Percentiles rank a stretch among this genome's conserved stretches.
phyloP scores from a whole-genome alignment of 345 rosid genomes.

The Populus davidiana region DNA sequence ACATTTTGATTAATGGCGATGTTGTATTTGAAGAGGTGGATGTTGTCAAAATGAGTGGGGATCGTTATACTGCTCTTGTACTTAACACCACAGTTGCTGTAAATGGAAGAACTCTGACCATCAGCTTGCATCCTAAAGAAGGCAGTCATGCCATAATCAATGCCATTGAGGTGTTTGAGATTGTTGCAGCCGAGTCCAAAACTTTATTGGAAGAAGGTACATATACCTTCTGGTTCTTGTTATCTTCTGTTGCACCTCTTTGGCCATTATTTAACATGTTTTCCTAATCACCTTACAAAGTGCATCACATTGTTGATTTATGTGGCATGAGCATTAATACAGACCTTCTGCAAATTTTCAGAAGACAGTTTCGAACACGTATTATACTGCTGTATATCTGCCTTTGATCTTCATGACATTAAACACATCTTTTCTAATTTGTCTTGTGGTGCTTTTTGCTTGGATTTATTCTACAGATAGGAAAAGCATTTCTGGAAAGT shows the following conservation, averaged over 20 bases:
- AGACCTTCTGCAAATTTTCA: background rate
- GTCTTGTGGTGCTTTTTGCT: background rate
- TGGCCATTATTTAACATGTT: background rate
- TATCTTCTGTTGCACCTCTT: background rate
- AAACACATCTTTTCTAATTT: slow-evolving; percentile 1
- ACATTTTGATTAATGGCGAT: slow-evolving; percentile 72
- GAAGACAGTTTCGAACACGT: background rate
- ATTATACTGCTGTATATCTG: background rate
- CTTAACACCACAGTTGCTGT: slow-evolving; percentile 74
- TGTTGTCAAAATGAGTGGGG: slow-evolving; percentile 64
- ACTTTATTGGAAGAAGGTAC: slow-evolving; percentile 84
- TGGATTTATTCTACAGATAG: background rate
- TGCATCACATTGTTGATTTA: background rate
- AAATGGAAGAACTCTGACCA: slow-evolving; percentile 73
- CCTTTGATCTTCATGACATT: background rate
- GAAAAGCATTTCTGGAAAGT: slow-evolving; percentile 6
- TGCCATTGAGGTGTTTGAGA: slow-evolving; percentile 89
- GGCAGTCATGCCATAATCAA: slow-evolving; percentile 67
- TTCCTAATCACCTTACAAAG: background rate
- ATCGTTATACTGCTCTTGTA: slow-evolving; percentile 62
- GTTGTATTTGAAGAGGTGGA: slow-evolving; percentile 55
- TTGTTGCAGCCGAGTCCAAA: slow-evolving; percentile 61
- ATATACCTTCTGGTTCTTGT: background rate
- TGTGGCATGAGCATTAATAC: background rate
- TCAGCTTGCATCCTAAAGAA: slow-evolving; percentile 63